Conservation (phyloP, 2,329 filamentous ascomycete genomes). For the Eutypella sp. region DNA sequence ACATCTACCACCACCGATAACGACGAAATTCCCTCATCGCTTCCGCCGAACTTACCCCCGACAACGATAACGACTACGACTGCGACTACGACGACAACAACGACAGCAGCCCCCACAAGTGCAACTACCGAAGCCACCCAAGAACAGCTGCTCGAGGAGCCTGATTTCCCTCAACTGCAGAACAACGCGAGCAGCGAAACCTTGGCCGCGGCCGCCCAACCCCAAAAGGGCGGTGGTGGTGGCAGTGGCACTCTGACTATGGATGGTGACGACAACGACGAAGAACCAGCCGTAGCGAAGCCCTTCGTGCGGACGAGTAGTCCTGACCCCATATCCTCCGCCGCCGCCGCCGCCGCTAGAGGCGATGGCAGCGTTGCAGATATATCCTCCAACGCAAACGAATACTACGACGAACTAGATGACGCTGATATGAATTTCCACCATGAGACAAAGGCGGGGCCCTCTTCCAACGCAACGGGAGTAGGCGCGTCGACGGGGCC, state of each 20-base stretch:
- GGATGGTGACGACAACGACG: slow-evolving; percentile 49
- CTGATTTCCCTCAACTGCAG: slow-evolving; percentile 35
- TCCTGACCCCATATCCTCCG: slow-evolving; percentile 33
- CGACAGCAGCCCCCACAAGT: background rate
- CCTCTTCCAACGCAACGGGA: background rate
- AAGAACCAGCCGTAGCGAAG: slow-evolving; percentile 52
- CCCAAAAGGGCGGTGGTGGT: slow-evolving; percentile 17
- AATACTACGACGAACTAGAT: too few relatives aligned
- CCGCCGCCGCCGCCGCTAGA: slow-evolving; percentile 12
- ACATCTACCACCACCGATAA: too few relatives aligned
- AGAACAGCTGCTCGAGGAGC: slow-evolving; percentile 16
- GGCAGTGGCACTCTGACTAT: background rate
- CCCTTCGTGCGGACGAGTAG: slow-evolving; percentile 54
- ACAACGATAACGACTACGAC: too few relatives aligned
- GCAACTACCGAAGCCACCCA: too few relatives aligned
- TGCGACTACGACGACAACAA: background rate
- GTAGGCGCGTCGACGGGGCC: background rate
- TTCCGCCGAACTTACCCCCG: too few relatives aligned
- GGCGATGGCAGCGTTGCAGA: too few relatives aligned
- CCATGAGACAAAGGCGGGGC: slow-evolving; percentile 24
- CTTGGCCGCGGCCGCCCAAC: slow-evolving; percentile 24
- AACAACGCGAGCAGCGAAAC: slow-evolving; percentile 36
- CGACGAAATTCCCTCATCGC: too few relatives aligned
- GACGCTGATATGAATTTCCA: too few relatives aligned
- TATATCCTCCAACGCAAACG: too few relatives aligned